phyloP scores from a whole-genome alignment of 306 rosid species.

The Mucuna pruriens region DNA sequence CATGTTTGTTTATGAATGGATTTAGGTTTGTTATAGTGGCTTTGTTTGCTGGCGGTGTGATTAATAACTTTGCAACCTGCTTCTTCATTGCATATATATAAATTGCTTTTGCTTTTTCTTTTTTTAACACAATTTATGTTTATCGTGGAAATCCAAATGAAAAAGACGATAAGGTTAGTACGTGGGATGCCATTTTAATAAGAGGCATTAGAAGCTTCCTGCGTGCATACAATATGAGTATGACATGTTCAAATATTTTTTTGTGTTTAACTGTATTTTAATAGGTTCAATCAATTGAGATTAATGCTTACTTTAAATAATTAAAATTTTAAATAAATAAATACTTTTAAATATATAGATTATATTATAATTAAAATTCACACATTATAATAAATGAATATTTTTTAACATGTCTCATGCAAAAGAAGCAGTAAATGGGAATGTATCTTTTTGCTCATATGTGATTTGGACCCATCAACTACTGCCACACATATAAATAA shows the following conservation, averaged over 20 bases:
- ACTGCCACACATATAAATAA: no score
- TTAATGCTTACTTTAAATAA: no score
- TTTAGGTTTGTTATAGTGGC: constrained; percentile 4
- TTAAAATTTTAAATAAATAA: no score
- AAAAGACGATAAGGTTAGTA: not conserved
- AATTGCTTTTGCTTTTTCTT: not conserved
- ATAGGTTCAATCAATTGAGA: no score
- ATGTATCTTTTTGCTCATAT: not conserved
- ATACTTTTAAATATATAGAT: no score
- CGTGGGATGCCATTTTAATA: not conserved
- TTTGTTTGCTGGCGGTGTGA: not conserved
- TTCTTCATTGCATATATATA: not conserved
- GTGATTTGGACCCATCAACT: constrained; percentile 42
- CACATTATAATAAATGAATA: no score
- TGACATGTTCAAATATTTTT: not conserved
- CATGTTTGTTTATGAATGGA: not conserved
- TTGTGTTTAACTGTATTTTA: no score
- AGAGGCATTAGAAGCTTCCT: not conserved
- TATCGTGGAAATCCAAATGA: not conserved
- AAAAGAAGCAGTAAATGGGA: not conserved
- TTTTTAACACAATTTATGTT: not conserved
- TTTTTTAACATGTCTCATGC: no score
- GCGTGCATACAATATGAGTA: not conserved
- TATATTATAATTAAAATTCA: no score
- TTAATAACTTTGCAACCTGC: constrained; percentile 7